Conservation (phyloP, 768 basidiomycete genomes). For the Botryobasidium botryosum region DNA sequence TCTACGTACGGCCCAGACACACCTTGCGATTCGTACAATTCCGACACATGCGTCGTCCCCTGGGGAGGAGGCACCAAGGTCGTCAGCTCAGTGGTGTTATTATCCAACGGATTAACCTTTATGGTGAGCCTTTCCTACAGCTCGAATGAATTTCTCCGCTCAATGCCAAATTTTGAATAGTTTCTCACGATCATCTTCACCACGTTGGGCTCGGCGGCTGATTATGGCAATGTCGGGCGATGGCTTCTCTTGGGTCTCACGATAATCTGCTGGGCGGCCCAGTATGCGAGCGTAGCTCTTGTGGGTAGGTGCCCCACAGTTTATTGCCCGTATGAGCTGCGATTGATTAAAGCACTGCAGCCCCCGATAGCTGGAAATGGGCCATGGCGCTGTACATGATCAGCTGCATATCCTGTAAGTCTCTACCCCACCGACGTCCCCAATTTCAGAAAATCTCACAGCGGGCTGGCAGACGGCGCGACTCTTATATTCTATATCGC, state of each 20-base stretch:
- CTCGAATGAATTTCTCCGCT: too few relatives aligned
- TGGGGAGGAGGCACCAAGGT: slow-evolving; percentile 60
- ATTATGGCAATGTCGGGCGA: slow-evolving; percentile 59
- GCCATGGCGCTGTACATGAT: slow-evolving; percentile 70
- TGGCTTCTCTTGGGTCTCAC: slow-evolving; percentile 60
- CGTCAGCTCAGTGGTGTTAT: slow-evolving; percentile 55
- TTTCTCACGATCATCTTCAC: slow-evolving; percentile 77
- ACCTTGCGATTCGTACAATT: slow-evolving; percentile 43
- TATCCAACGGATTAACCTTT: slow-evolving; percentile 62
- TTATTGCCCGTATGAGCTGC: too few relatives aligned
- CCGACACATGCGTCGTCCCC: slow-evolving; percentile 61
- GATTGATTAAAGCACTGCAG: too few relatives aligned
- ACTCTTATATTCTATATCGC: slow-evolving; percentile 71
- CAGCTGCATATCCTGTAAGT: slow-evolving; percentile 45
- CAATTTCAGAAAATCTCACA: too few relatives aligned
- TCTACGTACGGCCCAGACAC: slow-evolving; percentile 52
- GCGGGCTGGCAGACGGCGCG: slow-evolving; percentile 45
- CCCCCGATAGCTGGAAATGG: slow-evolving; percentile 46
- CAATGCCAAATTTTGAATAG: too few relatives aligned
- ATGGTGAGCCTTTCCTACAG: too few relatives aligned
- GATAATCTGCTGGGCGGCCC: slow-evolving; percentile 61
- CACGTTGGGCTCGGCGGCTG: slow-evolving; percentile 51
- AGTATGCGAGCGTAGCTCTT: slow-evolving; percentile 59
- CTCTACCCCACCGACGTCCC: too few relatives aligned
- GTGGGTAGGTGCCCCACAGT: slow-evolving; percentile 31